Percentiles rank a stretch among this genome's conserved stretches.
Evolutionary conservation across 345 rosid species (phyloP).

Genomic region (Brassica juncea): DNA sequence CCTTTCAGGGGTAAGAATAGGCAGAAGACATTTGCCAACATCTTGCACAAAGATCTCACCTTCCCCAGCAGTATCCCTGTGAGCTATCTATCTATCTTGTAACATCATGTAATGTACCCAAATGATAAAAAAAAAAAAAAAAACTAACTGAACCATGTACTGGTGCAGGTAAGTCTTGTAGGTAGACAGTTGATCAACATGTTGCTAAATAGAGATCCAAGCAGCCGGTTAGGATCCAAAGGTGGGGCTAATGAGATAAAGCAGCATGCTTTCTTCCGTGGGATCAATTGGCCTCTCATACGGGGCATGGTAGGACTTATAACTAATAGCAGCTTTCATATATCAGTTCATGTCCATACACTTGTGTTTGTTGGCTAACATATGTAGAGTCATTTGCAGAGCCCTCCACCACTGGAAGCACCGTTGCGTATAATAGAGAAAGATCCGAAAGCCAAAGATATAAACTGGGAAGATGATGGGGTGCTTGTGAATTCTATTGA

Average conservation of each 20-base stretch:
- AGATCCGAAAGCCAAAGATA: constrained; percentile 63
- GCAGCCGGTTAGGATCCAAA: constrained; percentile 69
- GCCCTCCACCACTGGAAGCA: constrained; percentile 69
- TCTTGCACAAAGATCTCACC: constrained; percentile 90
- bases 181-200: constrained; percentile 78
- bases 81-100: constrained; percentile 23
- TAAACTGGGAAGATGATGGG: constrained; percentile 84
- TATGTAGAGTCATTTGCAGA: constrained; percentile 46
- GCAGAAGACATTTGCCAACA: constrained; percentile 91
- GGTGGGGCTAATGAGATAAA: constrained; percentile 86
- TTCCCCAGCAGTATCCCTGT: constrained; percentile 96
- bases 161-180: constrained; percentile 80
- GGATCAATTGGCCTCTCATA: constrained; percentile 88
- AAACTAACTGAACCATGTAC: constrained; percentile 11
- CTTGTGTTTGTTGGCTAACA: neutral
- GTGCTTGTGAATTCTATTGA: constrained; percentile 63
- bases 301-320: constrained; percentile 73
- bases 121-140: neutral
- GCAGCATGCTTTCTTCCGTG: constrained; percentile 86
- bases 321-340: neutral
- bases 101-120: neutral
- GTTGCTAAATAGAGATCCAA: constrained; percentile 73
- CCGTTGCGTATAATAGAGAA: constrained; percentile 57
- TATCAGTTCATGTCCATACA: neutral
- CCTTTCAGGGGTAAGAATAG: constrained; percentile 97